Conservation (phyloP, 2,329 filamentous ascomycete species). For the Fusarium domesticum region DNA sequence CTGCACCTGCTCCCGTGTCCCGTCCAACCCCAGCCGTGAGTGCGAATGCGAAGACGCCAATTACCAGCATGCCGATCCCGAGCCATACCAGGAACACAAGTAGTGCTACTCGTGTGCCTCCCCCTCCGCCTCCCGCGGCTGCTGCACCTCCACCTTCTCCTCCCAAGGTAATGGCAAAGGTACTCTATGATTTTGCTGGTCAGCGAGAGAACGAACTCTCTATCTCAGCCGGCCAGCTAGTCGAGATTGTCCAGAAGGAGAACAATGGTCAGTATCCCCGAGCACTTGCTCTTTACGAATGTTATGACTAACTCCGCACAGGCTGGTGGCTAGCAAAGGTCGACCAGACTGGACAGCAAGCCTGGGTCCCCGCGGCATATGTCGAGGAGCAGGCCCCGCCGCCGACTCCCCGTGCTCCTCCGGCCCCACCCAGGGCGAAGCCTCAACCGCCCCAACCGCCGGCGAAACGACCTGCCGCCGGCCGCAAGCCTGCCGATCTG, state of each 20-base stretch:
- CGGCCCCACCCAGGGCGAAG: constrained; percentile 63
- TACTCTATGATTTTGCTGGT: constrained; percentile 86
- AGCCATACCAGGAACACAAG: constrained; percentile 53
- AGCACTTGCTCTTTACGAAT: neutral
- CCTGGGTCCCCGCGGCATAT: constrained; percentile 93
- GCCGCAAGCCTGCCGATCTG: constrained; percentile 67
- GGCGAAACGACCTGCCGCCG: constrained; percentile 71
- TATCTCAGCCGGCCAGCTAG: constrained; percentile 73
- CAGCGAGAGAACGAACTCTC: constrained; percentile 83
- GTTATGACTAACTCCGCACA: constrained; percentile 42
- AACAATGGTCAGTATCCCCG: constrained; percentile 75
- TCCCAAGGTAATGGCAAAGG: constrained; percentile 79
- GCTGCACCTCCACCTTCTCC: constrained; percentile 49
- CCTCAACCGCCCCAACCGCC: constrained; percentile 74
- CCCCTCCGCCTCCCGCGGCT: constrained; percentile 57
- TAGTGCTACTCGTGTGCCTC: constrained; percentile 56
- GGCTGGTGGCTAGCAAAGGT: constrained; percentile 95
- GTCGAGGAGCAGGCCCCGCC: constrained; percentile 77
- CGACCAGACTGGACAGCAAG: constrained; percentile 58
- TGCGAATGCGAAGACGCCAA: constrained; percentile 11
- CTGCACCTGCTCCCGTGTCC: constrained; percentile 20
- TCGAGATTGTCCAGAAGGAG: constrained; percentile 92
- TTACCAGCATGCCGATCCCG: constrained; percentile 35
- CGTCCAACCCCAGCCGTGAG: constrained; percentile 7
- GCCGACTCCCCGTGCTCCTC: constrained; percentile 60